Conservation (phyloP, 2,329 filamentous ascomycete species). For the Diaporthe citrichinensis region DNA sequence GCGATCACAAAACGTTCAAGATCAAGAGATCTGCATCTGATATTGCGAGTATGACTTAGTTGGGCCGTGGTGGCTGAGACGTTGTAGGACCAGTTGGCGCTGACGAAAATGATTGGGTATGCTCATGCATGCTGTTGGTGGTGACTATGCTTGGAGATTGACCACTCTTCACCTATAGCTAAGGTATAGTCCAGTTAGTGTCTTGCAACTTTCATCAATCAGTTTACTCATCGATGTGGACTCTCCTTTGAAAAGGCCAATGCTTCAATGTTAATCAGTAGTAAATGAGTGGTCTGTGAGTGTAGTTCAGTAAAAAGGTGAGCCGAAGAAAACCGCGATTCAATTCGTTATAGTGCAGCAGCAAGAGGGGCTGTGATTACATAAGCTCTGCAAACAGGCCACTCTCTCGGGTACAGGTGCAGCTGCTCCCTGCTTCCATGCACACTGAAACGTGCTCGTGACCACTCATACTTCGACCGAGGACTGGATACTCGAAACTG, state of each 20-base stretch:
- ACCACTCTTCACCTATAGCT: background rate
- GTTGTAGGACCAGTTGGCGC: background rate
- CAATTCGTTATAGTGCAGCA: no score
- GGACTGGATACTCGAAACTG: background rate
- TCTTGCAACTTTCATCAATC: no score
- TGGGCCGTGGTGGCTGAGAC: background rate
- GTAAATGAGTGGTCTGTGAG: no score
- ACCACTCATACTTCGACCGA: background rate
- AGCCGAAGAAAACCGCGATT: no score
- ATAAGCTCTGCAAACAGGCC: background rate
- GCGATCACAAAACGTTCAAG: constrained; percentile 4
- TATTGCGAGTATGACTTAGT: background rate
- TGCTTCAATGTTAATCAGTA: no score
- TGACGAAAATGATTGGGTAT: background rate
- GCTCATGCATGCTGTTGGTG: background rate
- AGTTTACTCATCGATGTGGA: no score
- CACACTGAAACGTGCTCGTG: no score
- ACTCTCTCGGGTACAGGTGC: background rate
- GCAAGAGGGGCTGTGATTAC: background rate
- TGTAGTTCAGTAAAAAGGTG: no score
- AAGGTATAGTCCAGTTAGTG: no score
- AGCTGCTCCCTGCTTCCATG: background rate
- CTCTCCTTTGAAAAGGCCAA: no score
- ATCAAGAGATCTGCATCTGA: constrained; percentile 18
- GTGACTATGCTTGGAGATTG: background rate